These are phyloP conservation scores for Apium graveolens DNA, from an alignment of 129 eudicot genomes.

Conservation along the genomic window DNA sequence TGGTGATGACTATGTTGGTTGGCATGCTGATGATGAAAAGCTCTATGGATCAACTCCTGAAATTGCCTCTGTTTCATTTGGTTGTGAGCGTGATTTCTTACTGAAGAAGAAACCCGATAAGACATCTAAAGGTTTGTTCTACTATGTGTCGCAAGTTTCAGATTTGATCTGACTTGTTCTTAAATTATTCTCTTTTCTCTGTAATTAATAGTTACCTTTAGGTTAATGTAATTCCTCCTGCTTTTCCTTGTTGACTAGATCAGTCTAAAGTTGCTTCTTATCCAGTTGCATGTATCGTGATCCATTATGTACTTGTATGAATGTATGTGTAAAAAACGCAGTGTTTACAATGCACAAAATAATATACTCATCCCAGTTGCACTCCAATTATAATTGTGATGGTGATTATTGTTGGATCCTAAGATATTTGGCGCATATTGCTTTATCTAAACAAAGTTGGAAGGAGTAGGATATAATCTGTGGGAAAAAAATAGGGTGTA, in stretches of 20 bases:
- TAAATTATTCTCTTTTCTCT: neutral
- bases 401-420: neutral
- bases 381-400: neutral
- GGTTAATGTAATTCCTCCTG: neutral
- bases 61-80: constrained; percentile 86
- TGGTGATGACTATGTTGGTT: constrained; percentile 86
- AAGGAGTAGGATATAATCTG: neutral
- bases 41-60: constrained; percentile 83
- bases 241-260: neutral
- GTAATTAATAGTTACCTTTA: neutral
- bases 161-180: neutral
- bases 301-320: neutral
- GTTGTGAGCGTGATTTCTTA: constrained; percentile 85
- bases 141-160: neutral
- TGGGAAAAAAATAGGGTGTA: neutral
- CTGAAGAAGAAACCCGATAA: constrained; percentile 54
- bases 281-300: neutral
- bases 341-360: neutral
- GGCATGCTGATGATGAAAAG: constrained; percentile 97
- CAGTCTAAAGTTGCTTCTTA: no score
- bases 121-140: constrained; percentile 34
- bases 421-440: neutral
- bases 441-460: neutral
- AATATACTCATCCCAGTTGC: neutral
- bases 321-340: neutral